phyloP scores from a whole-genome alignment of 768 basidiomycete genomes.

The Ramaria rubella region DNA sequence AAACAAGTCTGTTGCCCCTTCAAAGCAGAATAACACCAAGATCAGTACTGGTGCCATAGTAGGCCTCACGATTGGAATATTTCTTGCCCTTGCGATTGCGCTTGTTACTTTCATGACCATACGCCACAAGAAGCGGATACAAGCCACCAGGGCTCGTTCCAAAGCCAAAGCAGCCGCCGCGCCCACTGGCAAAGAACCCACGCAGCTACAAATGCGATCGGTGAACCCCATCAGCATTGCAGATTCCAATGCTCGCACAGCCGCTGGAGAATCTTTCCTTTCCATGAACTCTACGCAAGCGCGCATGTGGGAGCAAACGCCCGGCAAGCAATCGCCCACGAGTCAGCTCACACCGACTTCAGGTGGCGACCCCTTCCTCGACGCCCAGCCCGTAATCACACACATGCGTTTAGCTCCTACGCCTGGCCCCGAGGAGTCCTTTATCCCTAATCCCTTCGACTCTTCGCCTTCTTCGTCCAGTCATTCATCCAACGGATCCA shows the following conservation, averaged over 20 bases:
- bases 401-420: neutral
- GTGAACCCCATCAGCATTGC: neutral
- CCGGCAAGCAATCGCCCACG: too few relatives aligned
- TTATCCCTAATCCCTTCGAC: neutral
- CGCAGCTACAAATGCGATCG: neutral
- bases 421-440: neutral
- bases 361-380: neutral
- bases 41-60: neutral
- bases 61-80: neutral
- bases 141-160: neutral
- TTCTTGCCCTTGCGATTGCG: neutral
- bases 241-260: neutral
- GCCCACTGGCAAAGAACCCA: neutral
- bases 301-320: too few relatives aligned
- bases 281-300: neutral
- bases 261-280: neutral
- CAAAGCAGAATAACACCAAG: neutral
- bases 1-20: neutral
- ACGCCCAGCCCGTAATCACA: neutral
- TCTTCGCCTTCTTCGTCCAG: neutral
- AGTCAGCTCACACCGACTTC: neutral
- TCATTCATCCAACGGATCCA: neutral
- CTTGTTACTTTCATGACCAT: constrained; percentile 1
- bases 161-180: neutral
- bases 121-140: neutral